phyloP scores from a whole-genome alignment of 2,329 filamentous ascomycete species.

The Cyclaneusma minus region DNA sequence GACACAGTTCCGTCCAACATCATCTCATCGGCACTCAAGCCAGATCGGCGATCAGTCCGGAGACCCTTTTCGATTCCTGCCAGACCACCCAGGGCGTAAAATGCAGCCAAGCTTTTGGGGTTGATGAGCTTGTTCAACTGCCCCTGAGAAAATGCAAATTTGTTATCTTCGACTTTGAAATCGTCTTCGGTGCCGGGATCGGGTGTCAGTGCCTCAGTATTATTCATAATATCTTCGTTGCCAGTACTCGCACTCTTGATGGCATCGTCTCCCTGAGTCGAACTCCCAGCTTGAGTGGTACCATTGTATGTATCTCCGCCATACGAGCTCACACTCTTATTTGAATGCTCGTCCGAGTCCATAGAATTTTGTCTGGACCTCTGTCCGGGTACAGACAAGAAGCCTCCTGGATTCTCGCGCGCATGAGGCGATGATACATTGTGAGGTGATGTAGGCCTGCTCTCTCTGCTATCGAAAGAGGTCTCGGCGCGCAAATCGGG shows the following conservation, averaged over 20 bases:
- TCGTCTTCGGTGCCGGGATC: conserved; percentile 59
- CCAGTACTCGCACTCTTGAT: conserved; percentile 21
- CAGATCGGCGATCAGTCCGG: conserved; percentile 45
- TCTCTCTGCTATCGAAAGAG: conserved; percentile 45
- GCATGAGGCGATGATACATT: conserved; percentile 48
- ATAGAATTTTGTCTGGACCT: conserved; percentile 49
- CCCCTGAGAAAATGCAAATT: conserved; percentile 58
- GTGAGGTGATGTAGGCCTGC: conserved; percentile 49
- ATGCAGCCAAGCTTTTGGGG: conserved; percentile 61
- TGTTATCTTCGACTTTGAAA: conserved; percentile 51
- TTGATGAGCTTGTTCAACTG: conserved; percentile 65
- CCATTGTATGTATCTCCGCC: conserved; percentile 36
- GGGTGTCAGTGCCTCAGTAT: conserved; percentile 27
- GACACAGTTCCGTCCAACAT: conserved; percentile 44
- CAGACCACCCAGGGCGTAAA: conserved; percentile 60
- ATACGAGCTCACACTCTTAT: conserved; percentile 23
- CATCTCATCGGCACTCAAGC: conserved; percentile 56
- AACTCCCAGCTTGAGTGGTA: conserved; percentile 11
- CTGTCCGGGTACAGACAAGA: conserved; percentile 46
- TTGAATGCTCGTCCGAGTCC: conserved; percentile 40
- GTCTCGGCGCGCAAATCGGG: conserved; percentile 34
- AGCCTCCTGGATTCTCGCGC: conserved; percentile 32
- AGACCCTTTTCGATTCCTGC: conserved; percentile 60
- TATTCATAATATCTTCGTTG: conserved; percentile 35
- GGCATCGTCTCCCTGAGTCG: conserved; percentile 20